Base-by-base conservation (phyloP, 2,329 filamentous ascomycete species). In the Colletotrichum sansevieriae region DNA sequence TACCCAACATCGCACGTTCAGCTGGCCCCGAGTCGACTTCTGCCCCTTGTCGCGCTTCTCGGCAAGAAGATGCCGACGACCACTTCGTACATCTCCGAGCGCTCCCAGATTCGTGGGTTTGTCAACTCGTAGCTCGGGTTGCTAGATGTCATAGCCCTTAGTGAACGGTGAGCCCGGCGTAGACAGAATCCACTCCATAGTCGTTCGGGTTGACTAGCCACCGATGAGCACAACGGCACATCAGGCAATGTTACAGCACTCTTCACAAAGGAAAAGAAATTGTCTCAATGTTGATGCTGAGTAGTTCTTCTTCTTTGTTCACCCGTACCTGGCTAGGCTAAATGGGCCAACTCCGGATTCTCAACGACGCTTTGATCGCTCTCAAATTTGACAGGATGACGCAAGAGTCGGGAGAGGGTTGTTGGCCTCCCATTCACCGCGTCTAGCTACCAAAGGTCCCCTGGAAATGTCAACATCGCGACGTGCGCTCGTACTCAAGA, bases 51-150 rank as follows among this genome's bases (percentile, higher is more conserved):
- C 13, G 33, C 41, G 51, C 22, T 22, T 51, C n/a, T 13, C 66
- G 66, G 66, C 62, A 69, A 11, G 11, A 12, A 7, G 25, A 29
- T n/a, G 66, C 63, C 66, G 66, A 66, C 9, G 4, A 37, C 22
- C 33, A 18, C 41, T 43, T 69, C 66, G 49, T 56, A 66, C 37
- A 29, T 49, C 47, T 51, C 20, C 59, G 62, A 56, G 39, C 43
- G 49, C 25, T 46, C 62, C 39, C 33, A 37, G 7, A 13, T 22
- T 29, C 33, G 49, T 43, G 66, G 62, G 20, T 47, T 20, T 39
- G 22, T 51, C 47, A 35, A 39, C 3, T 25, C 47, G 29, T 65
- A 39, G 62, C 29, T 65, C 47, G 29, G 35, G 25, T 61, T 39
- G 10, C 39, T 25, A 39, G 52, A 44, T 11, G 62, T 33, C 55